These are phyloP conservation scores for Catenaria anguillulae DNA, from an alignment of 371 early-diverging fungal species.

Conservation along the genomic window DNA sequence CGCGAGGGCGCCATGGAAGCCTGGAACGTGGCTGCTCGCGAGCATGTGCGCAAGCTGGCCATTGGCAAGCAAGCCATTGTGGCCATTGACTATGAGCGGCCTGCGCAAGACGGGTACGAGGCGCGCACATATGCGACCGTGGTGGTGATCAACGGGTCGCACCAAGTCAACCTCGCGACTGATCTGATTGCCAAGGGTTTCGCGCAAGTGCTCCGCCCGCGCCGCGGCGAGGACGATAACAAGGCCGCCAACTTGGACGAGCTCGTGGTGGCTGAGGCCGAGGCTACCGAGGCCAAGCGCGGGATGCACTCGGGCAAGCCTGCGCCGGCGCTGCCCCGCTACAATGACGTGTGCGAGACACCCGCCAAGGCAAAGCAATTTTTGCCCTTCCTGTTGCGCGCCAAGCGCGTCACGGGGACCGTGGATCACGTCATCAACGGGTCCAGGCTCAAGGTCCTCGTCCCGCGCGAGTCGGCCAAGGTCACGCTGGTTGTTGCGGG, in stretches of 20 bases:
- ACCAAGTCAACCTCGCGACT: not conserved
- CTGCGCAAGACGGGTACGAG: not conserved
- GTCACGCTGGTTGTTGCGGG: slow-evolving; percentile 66
- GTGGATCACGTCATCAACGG: slow-evolving; percentile 78
- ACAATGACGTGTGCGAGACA: not conserved
- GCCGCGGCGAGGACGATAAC: slow-evolving; percentile 3
- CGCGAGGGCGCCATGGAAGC: not conserved
- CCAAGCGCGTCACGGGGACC: slow-evolving; percentile 43
- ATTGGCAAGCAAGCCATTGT: not conserved
- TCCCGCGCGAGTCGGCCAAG: slow-evolving; percentile 72
- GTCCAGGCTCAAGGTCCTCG: slow-evolving; percentile 60
- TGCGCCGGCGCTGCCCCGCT: not conserved
- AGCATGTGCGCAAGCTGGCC: not conserved
- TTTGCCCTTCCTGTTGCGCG: slow-evolving; percentile 63
- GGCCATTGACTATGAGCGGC: not conserved
- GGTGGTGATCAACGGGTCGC: not conserved
- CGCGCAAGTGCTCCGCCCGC: not conserved
- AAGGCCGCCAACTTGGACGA: not conserved
- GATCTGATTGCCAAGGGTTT: not conserved
- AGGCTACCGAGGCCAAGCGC: not conserved
- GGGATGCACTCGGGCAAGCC: slow-evolving; percentile 1
- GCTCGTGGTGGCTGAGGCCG: not conserved
- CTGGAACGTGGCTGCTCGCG: not conserved
- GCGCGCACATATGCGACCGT: not conserved
- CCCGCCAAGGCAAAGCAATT: slow-evolving; percentile 50